A percentile compares a stretch with the other conserved stretches of the same genome.
These are phyloP conservation scores for Solanum chiquidenum DNA, from an alignment of 257 asterid genomes.

Conservation along the genomic window DNA sequence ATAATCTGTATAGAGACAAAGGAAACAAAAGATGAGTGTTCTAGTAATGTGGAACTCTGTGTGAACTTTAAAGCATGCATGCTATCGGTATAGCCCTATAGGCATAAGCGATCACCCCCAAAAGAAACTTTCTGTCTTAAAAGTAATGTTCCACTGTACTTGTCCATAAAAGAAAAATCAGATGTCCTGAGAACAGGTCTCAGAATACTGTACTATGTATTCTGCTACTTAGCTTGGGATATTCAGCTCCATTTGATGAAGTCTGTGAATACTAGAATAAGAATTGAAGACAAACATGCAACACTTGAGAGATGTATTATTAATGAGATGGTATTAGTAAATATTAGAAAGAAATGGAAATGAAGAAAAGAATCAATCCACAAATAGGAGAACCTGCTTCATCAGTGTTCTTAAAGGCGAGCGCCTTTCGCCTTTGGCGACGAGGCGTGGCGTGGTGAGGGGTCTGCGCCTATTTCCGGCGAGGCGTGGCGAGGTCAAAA, in stretches of 20 bases:
- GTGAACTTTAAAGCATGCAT: background rate
- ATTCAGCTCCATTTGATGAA: background rate
- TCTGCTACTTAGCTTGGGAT: background rate
- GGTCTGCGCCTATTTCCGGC: too few relatives aligned
- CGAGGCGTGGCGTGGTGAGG: too few relatives aligned
- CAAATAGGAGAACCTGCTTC: background rate
- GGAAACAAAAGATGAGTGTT: background rate
- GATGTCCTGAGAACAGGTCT: background rate
- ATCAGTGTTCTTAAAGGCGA: too few relatives aligned
- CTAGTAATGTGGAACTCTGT: background rate
- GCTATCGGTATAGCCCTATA: background rate
- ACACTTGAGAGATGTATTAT: background rate
- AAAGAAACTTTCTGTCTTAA: background rate
- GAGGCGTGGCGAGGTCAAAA: too few relatives aligned
- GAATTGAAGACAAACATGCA: background rate
- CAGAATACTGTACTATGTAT: background rate
- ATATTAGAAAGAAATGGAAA: background rate
- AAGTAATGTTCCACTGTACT: background rate
- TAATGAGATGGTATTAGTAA: background rate
- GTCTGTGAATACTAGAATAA: background rate
- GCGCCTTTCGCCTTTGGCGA: too few relatives aligned
- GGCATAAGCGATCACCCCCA: background rate
- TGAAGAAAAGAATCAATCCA: background rate
- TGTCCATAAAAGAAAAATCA: background rate
- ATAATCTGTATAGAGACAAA: background rate